A percentile compares a stretch with the other conserved stretches of the same genome.
These are phyloP conservation scores for Coemansia sp. DNA, from an alignment of 192 early-diverging fungal genomes.

Conservation along the genomic window DNA sequence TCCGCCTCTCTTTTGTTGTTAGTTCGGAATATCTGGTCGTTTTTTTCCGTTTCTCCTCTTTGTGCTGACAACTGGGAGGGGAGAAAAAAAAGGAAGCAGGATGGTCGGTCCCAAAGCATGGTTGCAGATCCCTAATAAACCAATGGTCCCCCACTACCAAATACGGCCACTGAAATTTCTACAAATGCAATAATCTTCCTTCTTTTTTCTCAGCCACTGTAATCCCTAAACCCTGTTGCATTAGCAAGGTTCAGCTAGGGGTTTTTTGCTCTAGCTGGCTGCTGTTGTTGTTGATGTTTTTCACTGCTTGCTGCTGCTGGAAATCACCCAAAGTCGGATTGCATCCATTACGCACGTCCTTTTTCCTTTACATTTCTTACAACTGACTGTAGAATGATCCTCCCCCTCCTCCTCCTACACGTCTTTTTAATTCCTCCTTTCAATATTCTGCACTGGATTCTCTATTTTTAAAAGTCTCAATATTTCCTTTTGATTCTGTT, in stretches of 20 bases:
- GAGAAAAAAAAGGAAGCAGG: not conserved
- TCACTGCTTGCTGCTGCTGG: too few species aligned
- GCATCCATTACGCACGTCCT: constrained; percentile 2
- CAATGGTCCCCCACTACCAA: not conserved
- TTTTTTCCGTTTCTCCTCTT: not conserved
- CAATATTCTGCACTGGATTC: not conserved
- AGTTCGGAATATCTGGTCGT: not conserved
- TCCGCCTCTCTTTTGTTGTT: not conserved
- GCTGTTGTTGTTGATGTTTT: too few species aligned
- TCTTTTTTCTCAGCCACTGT: constrained; percentile 7
- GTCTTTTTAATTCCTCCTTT: not conserved
- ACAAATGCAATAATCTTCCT: not conserved
- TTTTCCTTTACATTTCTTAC: not conserved
- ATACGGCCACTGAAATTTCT: too few species aligned
- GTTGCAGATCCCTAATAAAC: constrained; percentile 12
- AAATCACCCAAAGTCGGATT: not conserved
- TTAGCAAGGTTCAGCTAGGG: too few species aligned
- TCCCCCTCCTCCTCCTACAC: not conserved
- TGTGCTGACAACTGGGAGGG: not conserved
- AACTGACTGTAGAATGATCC: constrained; percentile 1
- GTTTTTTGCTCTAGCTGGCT: not conserved
- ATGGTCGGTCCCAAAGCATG: constrained; percentile 7
- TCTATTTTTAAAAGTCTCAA: not conserved
- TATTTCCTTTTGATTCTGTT: not conserved
- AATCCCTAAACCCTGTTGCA: not conserved